Percentiles rank a stretch among this genome's conserved stretches.
phyloP scores from a whole-genome alignment of 2,329 filamentous ascomycete species.

The Clonostachys rhizophaga region DNA sequence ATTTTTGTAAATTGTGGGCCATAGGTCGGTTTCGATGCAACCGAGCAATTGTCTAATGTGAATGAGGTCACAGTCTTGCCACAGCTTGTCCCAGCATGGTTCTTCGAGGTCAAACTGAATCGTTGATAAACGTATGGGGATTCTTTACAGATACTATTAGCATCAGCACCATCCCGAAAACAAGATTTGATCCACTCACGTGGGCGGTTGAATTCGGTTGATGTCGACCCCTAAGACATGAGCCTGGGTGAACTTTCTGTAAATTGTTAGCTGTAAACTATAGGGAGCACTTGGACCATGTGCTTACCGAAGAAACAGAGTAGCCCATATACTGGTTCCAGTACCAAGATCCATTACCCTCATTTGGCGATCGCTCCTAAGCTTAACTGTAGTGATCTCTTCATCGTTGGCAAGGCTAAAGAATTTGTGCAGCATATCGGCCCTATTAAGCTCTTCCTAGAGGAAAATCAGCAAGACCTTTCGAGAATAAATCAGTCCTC shows the following conservation, averaged over 20 bases:
- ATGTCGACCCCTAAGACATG: slow-evolving; percentile 31
- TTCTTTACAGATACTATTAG: slow-evolving; percentile 41
- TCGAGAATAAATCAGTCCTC: neutral
- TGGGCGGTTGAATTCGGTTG: slow-evolving; percentile 29
- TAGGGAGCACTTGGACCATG: no score
- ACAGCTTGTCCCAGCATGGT: slow-evolving; percentile 49
- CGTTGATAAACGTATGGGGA: slow-evolving; percentile 52
- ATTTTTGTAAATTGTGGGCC: slow-evolving; percentile 70
- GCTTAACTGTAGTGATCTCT: slow-evolving; percentile 12
- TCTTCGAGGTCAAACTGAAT: slow-evolving; percentile 73
- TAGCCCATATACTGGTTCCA: slow-evolving; percentile 88
- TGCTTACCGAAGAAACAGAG: slow-evolving; percentile 52
- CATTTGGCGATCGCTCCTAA: slow-evolving; percentile 9
- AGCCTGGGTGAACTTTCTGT: slow-evolving; percentile 13
- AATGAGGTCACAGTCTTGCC: slow-evolving; percentile 69
- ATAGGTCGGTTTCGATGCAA: slow-evolving; percentile 62
- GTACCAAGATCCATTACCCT: slow-evolving; percentile 68
- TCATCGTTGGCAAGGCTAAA: slow-evolving; percentile 60
- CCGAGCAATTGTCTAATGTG: slow-evolving; percentile 78
- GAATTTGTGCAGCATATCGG: slow-evolving; percentile 80
- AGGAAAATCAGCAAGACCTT: slow-evolving; percentile 7
- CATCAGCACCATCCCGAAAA: slow-evolving; percentile 1
- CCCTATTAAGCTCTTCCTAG: slow-evolving; percentile 67
- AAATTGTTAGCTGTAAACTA: no score
- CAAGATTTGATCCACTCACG: slow-evolving; percentile 17